Evolutionary conservation across 371 early-diverging fungal genomes (phyloP).

Genomic region (Mucor saturninus): DNA sequence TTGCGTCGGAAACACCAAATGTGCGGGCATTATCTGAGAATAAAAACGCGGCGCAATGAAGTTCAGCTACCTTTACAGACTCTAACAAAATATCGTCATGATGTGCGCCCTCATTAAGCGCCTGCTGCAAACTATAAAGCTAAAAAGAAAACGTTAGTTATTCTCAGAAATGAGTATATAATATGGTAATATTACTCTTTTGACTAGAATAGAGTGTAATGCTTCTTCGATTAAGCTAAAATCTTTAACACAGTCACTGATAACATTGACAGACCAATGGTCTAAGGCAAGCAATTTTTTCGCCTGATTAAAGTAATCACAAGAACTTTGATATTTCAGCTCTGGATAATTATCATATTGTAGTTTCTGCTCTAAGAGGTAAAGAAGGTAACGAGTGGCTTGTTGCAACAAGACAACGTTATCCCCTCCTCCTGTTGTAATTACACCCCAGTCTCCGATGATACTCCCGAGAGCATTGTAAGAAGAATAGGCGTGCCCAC

Average conservation of each 20-base stretch:
- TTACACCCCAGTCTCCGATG: conserved; percentile 67
- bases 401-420: conserved; percentile 72
- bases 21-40: conserved; percentile 35
- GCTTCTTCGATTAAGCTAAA: conserved; percentile 36
- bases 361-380: conserved; percentile 28
- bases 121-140: conserved; percentile 36
- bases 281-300: conserved; percentile 29
- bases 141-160: conserved; percentile 5
- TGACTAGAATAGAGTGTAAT: conserved; percentile 30
- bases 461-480: conserved; percentile 70
- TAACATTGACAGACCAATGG: conserved; percentile 28
- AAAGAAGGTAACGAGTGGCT: conserved; percentile 41
- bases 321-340: conserved; percentile 42
- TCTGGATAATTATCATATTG: conserved; percentile 32
- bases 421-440: conserved; percentile 78
- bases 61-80: conserved; percentile 39
- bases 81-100: conserved; percentile 44
- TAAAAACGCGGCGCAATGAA: conserved; percentile 44
- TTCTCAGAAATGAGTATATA: neutral
- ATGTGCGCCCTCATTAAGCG: conserved; percentile 23
- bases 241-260: conserved; percentile 29
- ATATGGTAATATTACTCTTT: conserved; percentile 27
- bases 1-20: conserved; percentile 32
- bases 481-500: conserved; percentile 67
- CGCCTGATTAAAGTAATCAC: conserved; percentile 33